Evolutionary conservation across 805 yeast species (phyloP).

Genomic region (Spencermartinsiella europaea): DNA sequence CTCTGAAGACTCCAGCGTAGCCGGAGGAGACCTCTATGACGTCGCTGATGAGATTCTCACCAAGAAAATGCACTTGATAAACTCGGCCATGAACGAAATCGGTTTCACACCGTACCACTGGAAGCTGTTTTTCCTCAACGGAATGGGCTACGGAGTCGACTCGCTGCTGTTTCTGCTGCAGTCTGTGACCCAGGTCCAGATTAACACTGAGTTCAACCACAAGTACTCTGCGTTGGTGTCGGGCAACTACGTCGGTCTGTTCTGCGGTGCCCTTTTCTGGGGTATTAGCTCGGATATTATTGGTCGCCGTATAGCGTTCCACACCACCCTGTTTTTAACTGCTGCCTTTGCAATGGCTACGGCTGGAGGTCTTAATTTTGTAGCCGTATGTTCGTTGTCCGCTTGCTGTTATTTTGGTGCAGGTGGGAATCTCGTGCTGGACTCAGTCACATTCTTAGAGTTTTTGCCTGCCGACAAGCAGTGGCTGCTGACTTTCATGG

Average conservation of each 20-base stretch:
- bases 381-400: slow-evolving; percentile 47
- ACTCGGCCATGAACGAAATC: slow-evolving; percentile 54
- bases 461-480: slow-evolving; percentile 48
- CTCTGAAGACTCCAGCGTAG: slow-evolving; percentile 5
- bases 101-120: slow-evolving; percentile 56
- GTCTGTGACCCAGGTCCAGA: slow-evolving; percentile 41
- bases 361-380: slow-evolving; percentile 47
- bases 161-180: slow-evolving; percentile 47
- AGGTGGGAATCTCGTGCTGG: slow-evolving; percentile 56
- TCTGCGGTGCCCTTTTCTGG: slow-evolving; percentile 52
- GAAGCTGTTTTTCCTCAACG: slow-evolving; percentile 46
- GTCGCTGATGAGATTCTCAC: slow-evolving; percentile 14
- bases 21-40: slow-evolving; percentile 11
- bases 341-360: slow-evolving; percentile 48
- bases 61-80: slow-evolving; percentile 32
- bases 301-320: slow-evolving; percentile 50
- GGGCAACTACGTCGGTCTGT: slow-evolving; percentile 46
- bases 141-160: slow-evolving; percentile 54
- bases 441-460: slow-evolving; percentile 49
- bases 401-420: slow-evolving; percentile 42
- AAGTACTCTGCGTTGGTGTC: slow-evolving; percentile 42
- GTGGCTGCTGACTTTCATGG: slow-evolving; percentile 49
- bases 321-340: slow-evolving; percentile 43
- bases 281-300: slow-evolving; percentile 52
- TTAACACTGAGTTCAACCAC: slow-evolving; percentile 44